phyloP scores from a whole-genome alignment of 257 asterid genomes.

The Jacaranda mimosifolia region DNA sequence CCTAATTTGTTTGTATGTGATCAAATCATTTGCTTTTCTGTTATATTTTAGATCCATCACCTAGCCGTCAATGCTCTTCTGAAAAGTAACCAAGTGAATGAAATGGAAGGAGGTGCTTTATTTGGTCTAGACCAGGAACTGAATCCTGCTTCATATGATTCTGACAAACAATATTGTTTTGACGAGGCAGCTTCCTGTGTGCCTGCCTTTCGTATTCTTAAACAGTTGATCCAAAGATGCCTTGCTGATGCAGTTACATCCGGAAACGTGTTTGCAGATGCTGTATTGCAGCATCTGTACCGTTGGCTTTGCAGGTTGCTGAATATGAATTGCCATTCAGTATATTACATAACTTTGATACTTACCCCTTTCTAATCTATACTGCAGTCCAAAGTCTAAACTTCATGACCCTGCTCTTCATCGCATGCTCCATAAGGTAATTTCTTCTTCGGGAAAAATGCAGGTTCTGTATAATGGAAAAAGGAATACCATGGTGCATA shows the following conservation, averaged over 20 bases:
- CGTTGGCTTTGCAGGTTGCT: slow-evolving; percentile 99
- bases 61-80: slow-evolving; percentile 95
- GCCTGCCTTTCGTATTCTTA: slow-evolving; percentile 94
- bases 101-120: slow-evolving; percentile 96
- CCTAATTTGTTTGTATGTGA: slow-evolving; percentile 9
- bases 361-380: slow-evolving; percentile 41
- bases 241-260: slow-evolving; percentile 91
- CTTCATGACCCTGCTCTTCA: slow-evolving; percentile 98
- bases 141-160: slow-evolving; percentile 50
- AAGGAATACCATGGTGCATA: slow-evolving; percentile 23
- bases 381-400: slow-evolving; percentile 88
- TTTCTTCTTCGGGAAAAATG: slow-evolving; percentile 31
- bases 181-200: slow-evolving; percentile 89
- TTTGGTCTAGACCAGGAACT: slow-evolving; percentile 86
- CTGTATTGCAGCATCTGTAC: slow-evolving; percentile 86
- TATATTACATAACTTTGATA: slow-evolving; percentile 28
- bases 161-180: slow-evolving; percentile 65
- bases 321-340: slow-evolving; percentile 29
- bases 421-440: slow-evolving; percentile 97
- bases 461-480: slow-evolving; percentile 27
- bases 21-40: slow-evolving; percentile 27
- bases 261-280: slow-evolving; percentile 94
- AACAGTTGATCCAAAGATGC: slow-evolving; percentile 93
- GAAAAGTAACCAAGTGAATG: slow-evolving; percentile 97
- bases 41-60: slow-evolving; percentile 73